Conservation (phyloP, 1,139 yeast genomes). For the Diutina scorzettiae region DNA sequence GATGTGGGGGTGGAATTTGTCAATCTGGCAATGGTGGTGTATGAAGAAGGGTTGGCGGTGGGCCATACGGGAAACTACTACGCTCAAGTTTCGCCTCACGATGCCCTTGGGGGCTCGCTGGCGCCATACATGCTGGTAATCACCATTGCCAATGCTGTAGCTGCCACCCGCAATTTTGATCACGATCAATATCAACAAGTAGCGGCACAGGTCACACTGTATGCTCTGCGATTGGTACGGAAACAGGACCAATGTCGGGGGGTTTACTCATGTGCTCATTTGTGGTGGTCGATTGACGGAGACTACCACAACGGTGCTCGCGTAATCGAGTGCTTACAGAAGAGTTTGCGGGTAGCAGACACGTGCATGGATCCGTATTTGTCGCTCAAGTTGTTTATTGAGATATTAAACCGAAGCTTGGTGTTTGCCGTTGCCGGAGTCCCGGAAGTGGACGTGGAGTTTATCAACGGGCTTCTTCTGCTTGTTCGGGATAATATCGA, state of each 20-base stretch:
- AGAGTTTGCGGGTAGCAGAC: constrained; percentile 82
- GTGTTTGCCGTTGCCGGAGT: constrained; percentile 82
- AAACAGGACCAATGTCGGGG: constrained; percentile 94
- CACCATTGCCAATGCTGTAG: constrained; percentile 50
- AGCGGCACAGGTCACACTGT: constrained; percentile 74
- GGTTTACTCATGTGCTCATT: constrained; percentile 76
- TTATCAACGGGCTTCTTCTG: constrained; percentile 79
- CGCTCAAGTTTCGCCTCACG: constrained; percentile 22
- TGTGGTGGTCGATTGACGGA: constrained; percentile 66
- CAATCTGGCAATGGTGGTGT: constrained; percentile 77
- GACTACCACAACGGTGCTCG: constrained; percentile 27
- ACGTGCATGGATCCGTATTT: constrained; percentile 80
- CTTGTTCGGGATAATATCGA: constrained; percentile 68
- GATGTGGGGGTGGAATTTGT: constrained; percentile 74
- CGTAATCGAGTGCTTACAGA: constrained; percentile 36
- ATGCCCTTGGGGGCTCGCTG: constrained; percentile 26
- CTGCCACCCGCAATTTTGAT: constrained; percentile 43
- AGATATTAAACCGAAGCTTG: constrained; percentile 74
- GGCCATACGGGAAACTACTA: constrained; percentile 13
- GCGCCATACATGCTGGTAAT: constrained; percentile 27
- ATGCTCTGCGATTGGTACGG: constrained; percentile 78
- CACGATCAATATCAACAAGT: constrained; percentile 65
- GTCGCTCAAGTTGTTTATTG: constrained; percentile 74
- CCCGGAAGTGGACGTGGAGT: constrained; percentile 54
- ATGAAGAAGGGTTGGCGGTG: constrained; percentile 55